Evolutionary conservation across 1,284 basidiomycete genomes (phyloP), one percentile per base, ranked within the genome.

Genomic region (Papiliotrema nemorosa): DNA sequence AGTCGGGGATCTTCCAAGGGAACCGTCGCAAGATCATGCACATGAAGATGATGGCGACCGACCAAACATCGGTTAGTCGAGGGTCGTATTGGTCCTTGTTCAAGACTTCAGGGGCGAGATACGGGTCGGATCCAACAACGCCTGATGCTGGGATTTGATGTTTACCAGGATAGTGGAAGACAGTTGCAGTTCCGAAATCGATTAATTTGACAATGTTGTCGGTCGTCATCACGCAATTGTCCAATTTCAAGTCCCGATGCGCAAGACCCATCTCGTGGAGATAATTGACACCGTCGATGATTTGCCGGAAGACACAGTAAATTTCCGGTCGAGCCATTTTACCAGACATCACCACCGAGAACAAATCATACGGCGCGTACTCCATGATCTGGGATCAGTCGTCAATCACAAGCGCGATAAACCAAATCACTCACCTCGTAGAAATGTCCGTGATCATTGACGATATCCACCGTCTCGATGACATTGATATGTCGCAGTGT

Each of bases 11-110:
- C 76, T 93, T 97, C 96, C 96, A 99, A 2, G 96, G 96, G 80
- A 99, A 99, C 44, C 96, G 83, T 45, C 94, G 82, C n/a, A 99
- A 81, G 55, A 96, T 80, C 96, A 99, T 99, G 79, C 96, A 99
- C 78, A 98, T 84, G 80, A 98, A 97, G 66, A 99, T 98, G 76
- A 99, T 93, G 48, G 90, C 96, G 40, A 94, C 85, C 60, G 88
- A 90, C 96, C 96, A 99, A 14, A 99, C 93, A 68, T 99, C 96
- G 12, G 93, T 93, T 76, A 97, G 87, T 63, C 94, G 82, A 16
- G 96, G 94, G 74, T 99, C 96, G 75, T 98, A 98, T 27, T 81
- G 81, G 54, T 86, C 83, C 52, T 78, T 76, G 44, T 74, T 72
- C 51, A 97, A 81, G n/a, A 99, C 94, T 72, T 98, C 96, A 2